Evolutionary conservation across 1,284 basidiomycete species (phyloP).

Genomic region (Hypsizygus ulmarius): DNA sequence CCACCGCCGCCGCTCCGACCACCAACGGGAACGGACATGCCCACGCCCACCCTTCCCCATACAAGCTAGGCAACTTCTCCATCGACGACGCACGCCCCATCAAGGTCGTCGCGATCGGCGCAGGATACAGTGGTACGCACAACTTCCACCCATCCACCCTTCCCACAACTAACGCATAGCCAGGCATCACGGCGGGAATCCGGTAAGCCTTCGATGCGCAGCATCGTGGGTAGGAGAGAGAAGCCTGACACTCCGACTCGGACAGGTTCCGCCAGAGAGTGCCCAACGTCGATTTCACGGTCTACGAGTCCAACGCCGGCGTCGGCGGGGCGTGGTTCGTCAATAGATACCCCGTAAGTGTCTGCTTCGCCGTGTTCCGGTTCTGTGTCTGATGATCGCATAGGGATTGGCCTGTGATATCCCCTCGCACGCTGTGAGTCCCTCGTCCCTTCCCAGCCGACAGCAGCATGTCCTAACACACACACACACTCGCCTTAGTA

Average conservation of each 20-base stretch:
- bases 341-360: slow-evolving; percentile 38
- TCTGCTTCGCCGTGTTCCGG: background rate
- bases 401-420: slow-evolving; percentile 57
- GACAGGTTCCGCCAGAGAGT: slow-evolving; percentile 52
- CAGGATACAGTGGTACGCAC: slow-evolving; percentile 45
- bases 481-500: slow-evolving; percentile 37
- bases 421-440: slow-evolving; percentile 48
- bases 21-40: too few species aligned
- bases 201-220: slow-evolving; percentile 31
- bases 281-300: slow-evolving; percentile 50
- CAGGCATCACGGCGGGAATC: slow-evolving; percentile 55
- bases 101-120: slow-evolving; percentile 51
- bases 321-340: slow-evolving; percentile 59
- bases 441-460: background rate
- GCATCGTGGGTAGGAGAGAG: background rate
- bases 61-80: slow-evolving; percentile 34
- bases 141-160: background rate
- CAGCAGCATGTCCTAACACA: background rate
- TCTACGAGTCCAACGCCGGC: slow-evolving; percentile 60
- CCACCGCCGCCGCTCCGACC: too few species aligned
- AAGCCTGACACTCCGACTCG: background rate
- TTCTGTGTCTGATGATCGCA: slow-evolving; percentile 4
- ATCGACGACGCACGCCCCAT: slow-evolving; percentile 50
- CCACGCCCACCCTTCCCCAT: too few species aligned
- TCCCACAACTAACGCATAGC: background rate